phyloP scores from a whole-genome alignment of 371 early-diverging fungal genomes.

The Blakeslea trispora region DNA sequence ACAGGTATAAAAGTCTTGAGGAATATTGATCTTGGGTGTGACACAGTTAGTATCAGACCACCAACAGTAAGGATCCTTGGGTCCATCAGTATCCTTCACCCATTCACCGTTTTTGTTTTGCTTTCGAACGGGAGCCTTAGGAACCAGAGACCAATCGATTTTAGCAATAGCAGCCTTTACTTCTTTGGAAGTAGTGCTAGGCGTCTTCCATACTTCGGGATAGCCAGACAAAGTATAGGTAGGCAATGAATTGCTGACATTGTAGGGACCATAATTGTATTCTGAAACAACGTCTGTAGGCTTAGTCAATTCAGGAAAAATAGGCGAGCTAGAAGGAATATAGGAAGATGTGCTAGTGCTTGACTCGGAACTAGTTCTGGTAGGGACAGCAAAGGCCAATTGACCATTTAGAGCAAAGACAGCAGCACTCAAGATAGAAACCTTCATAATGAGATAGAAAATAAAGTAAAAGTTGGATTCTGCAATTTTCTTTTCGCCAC shows the following conservation, averaged over 20 bases:
- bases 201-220: slow-evolving; percentile 13
- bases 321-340: slow-evolving; percentile 14
- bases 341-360: slow-evolving; percentile 4
- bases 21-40: slow-evolving; percentile 35
- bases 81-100: slow-evolving; percentile 12
- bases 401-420: slow-evolving; percentile 4
- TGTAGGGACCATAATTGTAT: slow-evolving; percentile 19
- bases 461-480: neutral
- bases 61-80: slow-evolving; percentile 38
- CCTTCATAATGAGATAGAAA: slow-evolving; percentile 10
- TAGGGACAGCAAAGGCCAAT: slow-evolving; percentile 12
- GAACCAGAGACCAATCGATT: slow-evolving; percentile 29
- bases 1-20: slow-evolving; percentile 41
- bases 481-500: no score
- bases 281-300: slow-evolving; percentile 12
- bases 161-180: slow-evolving; percentile 18
- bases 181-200: slow-evolving; percentile 19
- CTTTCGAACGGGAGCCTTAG: slow-evolving; percentile 20
- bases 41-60: slow-evolving; percentile 45
- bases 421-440: slow-evolving; percentile 7
- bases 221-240: slow-evolving; percentile 12
- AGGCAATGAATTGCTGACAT: slow-evolving; percentile 5
- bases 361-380: neutral
- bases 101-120: slow-evolving; percentile 15
- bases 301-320: slow-evolving; percentile 5